Evolutionary conservation across 2,329 filamentous ascomycete genomes (phyloP).

Genomic region (Ophiostoma perfectum): DNA sequence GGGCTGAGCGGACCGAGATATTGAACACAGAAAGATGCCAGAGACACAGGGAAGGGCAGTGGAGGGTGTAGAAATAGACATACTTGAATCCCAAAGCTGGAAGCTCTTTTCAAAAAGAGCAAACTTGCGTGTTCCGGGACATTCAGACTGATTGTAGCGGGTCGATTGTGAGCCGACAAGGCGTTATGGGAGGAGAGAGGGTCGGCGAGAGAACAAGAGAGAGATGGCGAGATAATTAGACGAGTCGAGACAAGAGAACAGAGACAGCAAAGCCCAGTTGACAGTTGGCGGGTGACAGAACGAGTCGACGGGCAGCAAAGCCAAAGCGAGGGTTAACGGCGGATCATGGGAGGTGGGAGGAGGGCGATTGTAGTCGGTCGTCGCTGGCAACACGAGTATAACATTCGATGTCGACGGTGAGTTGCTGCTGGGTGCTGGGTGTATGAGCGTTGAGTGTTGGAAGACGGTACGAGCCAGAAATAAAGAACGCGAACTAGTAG

Average conservation of each 20-base stretch:
- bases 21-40: not conserved
- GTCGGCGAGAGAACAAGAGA: not conserved
- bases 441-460: not conserved
- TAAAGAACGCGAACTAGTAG: not conserved
- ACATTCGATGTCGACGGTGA: not conserved
- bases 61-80: constrained; percentile 1
- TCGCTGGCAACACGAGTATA: constrained; percentile 17
- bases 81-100: constrained; percentile 21
- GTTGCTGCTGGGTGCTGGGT: no score
- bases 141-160: constrained; percentile 20
- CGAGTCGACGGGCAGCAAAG: not conserved
- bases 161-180: constrained; percentile 6
- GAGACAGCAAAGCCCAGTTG: not conserved
- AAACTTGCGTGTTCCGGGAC: constrained; percentile 19
- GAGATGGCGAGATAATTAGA: not conserved
- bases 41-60: not conserved
- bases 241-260: not conserved
- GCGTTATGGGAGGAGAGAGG: not conserved
- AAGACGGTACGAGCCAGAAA: not conserved
- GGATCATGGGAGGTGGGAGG: not conserved
- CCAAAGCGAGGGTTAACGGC: not conserved
- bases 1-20: not conserved
- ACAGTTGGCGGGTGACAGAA: not conserved
- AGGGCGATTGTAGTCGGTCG: not conserved
- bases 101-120: constrained; percentile 24